These are phyloP conservation scores for Abeoforma whisleri DNA, from an alignment of 78 protist species.

Conservation along the genomic window DNA sequence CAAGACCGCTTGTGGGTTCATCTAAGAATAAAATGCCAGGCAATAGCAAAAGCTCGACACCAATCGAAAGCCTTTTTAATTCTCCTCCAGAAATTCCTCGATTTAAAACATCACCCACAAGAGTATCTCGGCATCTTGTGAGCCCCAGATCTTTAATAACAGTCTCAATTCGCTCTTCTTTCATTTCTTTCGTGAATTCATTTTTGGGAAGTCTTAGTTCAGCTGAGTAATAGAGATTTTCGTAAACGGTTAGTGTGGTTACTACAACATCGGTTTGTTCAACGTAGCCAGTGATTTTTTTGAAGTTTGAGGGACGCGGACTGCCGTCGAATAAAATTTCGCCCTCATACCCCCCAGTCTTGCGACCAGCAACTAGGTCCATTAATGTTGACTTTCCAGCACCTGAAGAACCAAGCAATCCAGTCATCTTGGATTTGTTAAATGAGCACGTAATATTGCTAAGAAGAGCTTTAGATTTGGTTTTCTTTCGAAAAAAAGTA, in stretches of 20 bases:
- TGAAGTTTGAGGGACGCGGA: no score
- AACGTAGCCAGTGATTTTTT: constrained; percentile 15
- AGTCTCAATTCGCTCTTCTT: background rate
- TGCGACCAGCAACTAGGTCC: background rate
- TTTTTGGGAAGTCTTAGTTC: background rate
- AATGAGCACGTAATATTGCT: background rate
- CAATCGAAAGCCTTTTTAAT: background rate
- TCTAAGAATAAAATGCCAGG: constrained; percentile 29
- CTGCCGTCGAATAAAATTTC: no score
- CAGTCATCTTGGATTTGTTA: background rate
- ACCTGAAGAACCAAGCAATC: background rate
- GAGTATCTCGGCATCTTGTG: constrained; percentile 39
- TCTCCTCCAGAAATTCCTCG: constrained; percentile 82
- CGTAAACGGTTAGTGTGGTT: background rate
- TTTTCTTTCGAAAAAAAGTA: background rate
- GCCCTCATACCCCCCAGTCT: no score
- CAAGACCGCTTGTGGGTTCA: constrained; percentile 34
- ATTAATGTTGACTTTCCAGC: background rate
- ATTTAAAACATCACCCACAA: constrained; percentile 65
- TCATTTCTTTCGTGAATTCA: background rate
- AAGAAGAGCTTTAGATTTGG: background rate
- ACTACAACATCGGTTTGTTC: background rate
- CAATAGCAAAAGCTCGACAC: background rate
- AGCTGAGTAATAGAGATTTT: background rate
- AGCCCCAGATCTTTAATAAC: constrained; percentile 51